Conservation (phyloP, 2,329 filamentous ascomycete species). For the Colletotrichum neosansevieriae region DNA sequence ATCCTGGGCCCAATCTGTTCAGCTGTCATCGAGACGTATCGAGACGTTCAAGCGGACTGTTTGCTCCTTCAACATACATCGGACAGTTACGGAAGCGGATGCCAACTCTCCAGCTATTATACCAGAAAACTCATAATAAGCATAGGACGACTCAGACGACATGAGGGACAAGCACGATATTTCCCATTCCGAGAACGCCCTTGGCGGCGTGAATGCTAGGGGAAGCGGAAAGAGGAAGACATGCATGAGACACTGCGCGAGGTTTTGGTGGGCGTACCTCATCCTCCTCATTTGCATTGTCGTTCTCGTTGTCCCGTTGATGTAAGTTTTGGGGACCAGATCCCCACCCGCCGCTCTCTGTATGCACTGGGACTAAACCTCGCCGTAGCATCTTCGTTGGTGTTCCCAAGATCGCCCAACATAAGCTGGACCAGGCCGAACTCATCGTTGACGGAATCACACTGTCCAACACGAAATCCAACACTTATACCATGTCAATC, state of each 20-base stretch:
- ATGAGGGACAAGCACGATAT: constrained; percentile 56
- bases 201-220: constrained; percentile 37
- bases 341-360: not conserved
- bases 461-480: constrained; percentile 59
- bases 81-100: not conserved
- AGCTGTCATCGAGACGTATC: constrained; percentile 18
- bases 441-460: constrained; percentile 65
- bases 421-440: constrained; percentile 65
- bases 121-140: not conserved
- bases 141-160: constrained; percentile 34
- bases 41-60: constrained; percentile 21
- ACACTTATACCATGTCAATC: constrained; percentile 64
- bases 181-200: constrained; percentile 50
- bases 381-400: constrained; percentile 64
- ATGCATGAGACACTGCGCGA: constrained; percentile 61
- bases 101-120: not conserved
- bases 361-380: constrained; percentile 19
- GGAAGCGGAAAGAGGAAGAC: constrained; percentile 51
- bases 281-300: constrained; percentile 62
- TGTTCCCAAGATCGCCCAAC: constrained; percentile 68
- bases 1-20: not conserved
- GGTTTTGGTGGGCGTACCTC: constrained; percentile 73
- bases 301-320: constrained; percentile 67
- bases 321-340: constrained; percentile 61
- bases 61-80: constrained; percentile 5